phyloP scores from a whole-genome alignment of 78 protist species.

The slime mould (Dictyostelium discoideum) region DNA sequence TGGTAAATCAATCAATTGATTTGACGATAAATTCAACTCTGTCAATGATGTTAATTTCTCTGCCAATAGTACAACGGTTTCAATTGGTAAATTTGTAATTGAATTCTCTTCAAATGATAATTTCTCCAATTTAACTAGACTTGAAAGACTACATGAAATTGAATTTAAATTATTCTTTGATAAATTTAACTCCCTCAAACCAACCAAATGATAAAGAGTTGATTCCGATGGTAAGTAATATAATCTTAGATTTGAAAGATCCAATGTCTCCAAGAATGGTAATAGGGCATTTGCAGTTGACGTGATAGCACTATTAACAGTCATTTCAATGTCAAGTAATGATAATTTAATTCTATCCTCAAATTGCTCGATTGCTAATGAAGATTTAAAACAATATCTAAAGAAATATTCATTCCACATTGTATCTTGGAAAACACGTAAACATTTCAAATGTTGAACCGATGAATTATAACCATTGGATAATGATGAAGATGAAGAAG shows the following conservation, averaged over 20 bases:
- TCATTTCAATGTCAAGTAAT: neutral
- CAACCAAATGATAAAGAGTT: neutral
- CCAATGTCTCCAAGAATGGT: constrained; percentile 21
- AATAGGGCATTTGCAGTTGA: neutral
- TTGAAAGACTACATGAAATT: constrained; percentile 8
- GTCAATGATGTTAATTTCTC: neutral
- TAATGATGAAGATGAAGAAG: no score
- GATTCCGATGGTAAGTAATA: constrained; percentile 13
- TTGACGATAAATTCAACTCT: constrained; percentile 34
- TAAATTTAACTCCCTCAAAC: constrained; percentile 27
- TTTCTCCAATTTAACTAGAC: constrained; percentile 18
- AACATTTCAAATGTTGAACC: constrained; percentile 16
- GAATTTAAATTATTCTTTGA: constrained; percentile 57
- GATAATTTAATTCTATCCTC: constrained; percentile 29
- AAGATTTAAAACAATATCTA: constrained; percentile 58
- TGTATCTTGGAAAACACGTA: constrained; percentile 55
- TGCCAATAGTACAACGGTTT: constrained; percentile 11
- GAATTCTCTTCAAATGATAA: constrained; percentile 63
- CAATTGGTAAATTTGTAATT: constrained; percentile 33
- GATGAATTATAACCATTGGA: neutral
- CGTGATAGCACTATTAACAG: neutral
- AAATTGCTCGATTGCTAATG: constrained; percentile 37
- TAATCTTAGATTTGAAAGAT: neutral
- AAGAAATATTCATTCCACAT: constrained; percentile 80
- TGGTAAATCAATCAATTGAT: constrained; percentile 49